Evolutionary conservation across 768 basidiomycete genomes (phyloP).

Genomic region (Dentipellis sp.): DNA sequence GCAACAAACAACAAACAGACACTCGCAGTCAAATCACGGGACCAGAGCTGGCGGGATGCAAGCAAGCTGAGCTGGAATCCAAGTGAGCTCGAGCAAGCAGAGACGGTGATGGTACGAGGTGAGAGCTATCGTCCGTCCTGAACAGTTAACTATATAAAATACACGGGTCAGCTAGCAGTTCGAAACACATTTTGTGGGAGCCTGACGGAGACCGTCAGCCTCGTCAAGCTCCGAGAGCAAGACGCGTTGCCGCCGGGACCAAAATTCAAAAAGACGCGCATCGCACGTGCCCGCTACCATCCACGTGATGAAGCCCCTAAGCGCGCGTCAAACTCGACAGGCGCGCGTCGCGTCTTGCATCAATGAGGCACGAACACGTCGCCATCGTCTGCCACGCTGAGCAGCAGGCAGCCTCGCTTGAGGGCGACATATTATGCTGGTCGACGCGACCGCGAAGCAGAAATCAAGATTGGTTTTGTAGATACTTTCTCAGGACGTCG

Average conservation of each 20-base stretch:
- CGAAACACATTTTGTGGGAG: too few species aligned
- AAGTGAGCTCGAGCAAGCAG: neutral
- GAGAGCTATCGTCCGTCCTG: neutral
- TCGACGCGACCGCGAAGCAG: neutral
- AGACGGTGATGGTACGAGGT: neutral
- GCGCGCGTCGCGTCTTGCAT: neutral
- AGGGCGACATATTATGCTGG: too few species aligned
- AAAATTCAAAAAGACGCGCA: neutral
- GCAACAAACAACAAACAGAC: constrained; percentile 8
- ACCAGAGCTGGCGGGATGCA: neutral
- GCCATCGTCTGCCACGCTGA: neutral
- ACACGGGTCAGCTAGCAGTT: too few species aligned
- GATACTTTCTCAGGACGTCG: neutral
- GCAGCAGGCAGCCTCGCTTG: neutral
- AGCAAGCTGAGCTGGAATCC: neutral
- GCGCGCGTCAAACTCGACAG: neutral
- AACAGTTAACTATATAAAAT: too few species aligned
- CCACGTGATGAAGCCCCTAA: neutral
- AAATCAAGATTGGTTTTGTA: neutral
- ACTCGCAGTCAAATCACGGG: constrained; percentile 5
- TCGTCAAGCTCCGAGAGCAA: neutral
- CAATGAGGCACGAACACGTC: neutral
- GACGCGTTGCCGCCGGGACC: neutral
- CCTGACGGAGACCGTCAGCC: too few species aligned
- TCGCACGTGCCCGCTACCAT: neutral